These are phyloP conservation scores for Aristolochia contorta DNA, from an alignment of 164 flowering plant species.

Conservation along the genomic window DNA sequence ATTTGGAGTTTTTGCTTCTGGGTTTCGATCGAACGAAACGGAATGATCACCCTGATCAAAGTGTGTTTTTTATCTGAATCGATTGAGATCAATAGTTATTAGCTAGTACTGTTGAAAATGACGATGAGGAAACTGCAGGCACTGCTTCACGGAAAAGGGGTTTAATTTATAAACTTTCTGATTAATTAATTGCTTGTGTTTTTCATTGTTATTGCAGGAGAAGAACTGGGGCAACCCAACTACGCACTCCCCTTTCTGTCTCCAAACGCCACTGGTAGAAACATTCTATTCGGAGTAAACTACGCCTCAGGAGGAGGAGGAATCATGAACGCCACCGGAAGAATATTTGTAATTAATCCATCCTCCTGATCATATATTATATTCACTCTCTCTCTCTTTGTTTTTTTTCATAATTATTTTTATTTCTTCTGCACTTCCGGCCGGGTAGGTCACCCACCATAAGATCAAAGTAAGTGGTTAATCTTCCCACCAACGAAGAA, in stretches of 20 bases:
- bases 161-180: too few relatives aligned
- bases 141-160: too few relatives aligned
- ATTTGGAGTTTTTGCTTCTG: neutral
- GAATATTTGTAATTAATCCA: slow-evolving; percentile 50
- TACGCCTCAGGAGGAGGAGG: slow-evolving; percentile 98
- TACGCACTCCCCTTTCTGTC: slow-evolving; percentile 69
- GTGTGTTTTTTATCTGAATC: too few relatives aligned
- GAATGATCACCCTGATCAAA: neutral
- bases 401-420: too few relatives aligned
- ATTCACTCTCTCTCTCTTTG: neutral
- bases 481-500: too few relatives aligned
- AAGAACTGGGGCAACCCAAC: slow-evolving; percentile 58
- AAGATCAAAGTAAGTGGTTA: too few relatives aligned
- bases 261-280: slow-evolving; percentile 70
- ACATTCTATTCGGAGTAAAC: slow-evolving; percentile 65
- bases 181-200: too few relatives aligned
- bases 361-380: neutral
- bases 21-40: neutral
- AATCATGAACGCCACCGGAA: slow-evolving; percentile 80
- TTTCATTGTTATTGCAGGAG: slow-evolving; percentile 62
- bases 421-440: too few relatives aligned
- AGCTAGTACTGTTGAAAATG: too few relatives aligned
- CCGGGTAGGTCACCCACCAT: neutral
- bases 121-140: too few relatives aligned
- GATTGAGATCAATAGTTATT: too few relatives aligned